Base-by-base conservation (phyloP, 345 rosid genomes). In the Ceriops tagal region DNA sequence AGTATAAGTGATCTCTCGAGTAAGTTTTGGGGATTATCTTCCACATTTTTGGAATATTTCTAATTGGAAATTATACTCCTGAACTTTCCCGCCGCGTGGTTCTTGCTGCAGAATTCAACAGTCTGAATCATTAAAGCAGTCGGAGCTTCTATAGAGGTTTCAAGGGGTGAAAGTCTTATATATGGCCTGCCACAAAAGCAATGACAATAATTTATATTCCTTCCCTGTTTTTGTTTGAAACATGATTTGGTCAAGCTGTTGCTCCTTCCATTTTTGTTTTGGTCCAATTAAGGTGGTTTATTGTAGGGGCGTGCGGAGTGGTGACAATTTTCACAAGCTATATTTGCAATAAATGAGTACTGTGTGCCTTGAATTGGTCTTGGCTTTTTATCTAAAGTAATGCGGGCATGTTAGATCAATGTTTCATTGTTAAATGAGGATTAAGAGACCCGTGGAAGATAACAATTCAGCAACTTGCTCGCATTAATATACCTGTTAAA, bases 51-150 rank as follows among this genome's bases (percentile, higher is more conserved):
- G 49, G 18, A 43, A 43, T 43, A 43, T 43, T 43, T 43, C 49
- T 43, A 43, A 43, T 15, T 43, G 49, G 18, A 43, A 11, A 43
- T 43, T 43, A 43, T 43, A 13, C 49, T 1, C 15, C 49, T 43
- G 18, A 43, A 43, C 49, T 43, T 3, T 43, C 1, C 49, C 0
- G 15, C 18, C 0, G 5, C 6, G 1, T 21, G 13, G 2, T 60
- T 31, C 8, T 52, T 61, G 13, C 52, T 52, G 73, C 73, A 70
- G 73, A 61, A 61, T 51, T 27, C 4, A 24, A 21, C 52, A 22
- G 24, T 70, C 66, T 22, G 11, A 15, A 1, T 28, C 4, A 27
- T 24, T 0, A 37, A 27, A 22, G 13, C 4, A 26, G 53, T n/a
- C 2, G 37, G 52, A 56, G 70, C 62, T 43, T 43, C 18, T 3